Base-by-base conservation (phyloP, 1,284 basidiomycete genomes). In the Paramarasmius palmivorus region DNA sequence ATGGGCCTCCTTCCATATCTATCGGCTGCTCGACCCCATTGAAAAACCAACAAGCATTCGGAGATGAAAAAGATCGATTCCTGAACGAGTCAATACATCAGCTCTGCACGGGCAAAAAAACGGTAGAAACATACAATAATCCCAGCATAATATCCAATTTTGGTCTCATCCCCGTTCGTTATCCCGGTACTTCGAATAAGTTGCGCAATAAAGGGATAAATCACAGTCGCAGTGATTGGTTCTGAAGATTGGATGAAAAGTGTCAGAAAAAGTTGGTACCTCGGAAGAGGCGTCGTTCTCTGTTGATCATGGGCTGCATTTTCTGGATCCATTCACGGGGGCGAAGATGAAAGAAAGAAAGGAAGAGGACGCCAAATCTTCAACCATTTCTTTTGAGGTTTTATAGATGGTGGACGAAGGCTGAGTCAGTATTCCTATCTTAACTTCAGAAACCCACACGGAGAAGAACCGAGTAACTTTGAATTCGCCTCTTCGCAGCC, bases 101-200 rank as follows among this genome's bases (percentile, higher is more conserved):
- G 15, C 29, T 25, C 3, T 26, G 22, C 10, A 12, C 2, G 2
- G 6, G 25, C 23, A 26, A 32, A 32, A 32, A 32, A 32, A 12
- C 29, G 10, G 6, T 1, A 26, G 26, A 29, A 45, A 32, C 42
- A n/a, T 25, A 45, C 42, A 15, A 45, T 45, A 5, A 45, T 45
- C 22, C 42, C 42, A 45, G 42, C 84, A 65, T 86, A 88, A 65
- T 86, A 84, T 40, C 84, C 85, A n/a, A 85, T 79, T 66, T 77
- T 74, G 22, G 70, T 74, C 60, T 83, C 79, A 54, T 84, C 74
- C 32, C 84, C 88, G 59, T 83, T 69, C 32, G 88, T 90, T 17
- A 91, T 78, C 19, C 85, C 87, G 54, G 88, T 74, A 59, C 86
- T 84, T 32, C 85, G 78, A 35, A 83, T 73, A 29, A 82, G 67